Conservation (phyloP, 2,329 filamentous ascomycete species). For the Aureobasidium mangrovei region DNA sequence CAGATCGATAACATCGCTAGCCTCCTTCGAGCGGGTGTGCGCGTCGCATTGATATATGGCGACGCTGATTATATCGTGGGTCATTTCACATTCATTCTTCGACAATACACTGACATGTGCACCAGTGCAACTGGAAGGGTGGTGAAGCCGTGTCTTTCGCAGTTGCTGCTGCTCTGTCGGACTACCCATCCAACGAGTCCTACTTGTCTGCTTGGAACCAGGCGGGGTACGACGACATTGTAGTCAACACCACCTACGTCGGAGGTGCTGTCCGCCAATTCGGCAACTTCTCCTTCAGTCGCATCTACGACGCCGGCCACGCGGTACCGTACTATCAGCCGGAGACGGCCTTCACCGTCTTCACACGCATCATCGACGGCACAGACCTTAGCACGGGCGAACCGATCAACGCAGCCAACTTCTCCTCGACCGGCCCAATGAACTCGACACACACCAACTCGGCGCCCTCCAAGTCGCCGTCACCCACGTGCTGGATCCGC, state of each 20-base stretch:
- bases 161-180: conserved; percentile 35
- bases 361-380: conserved; percentile 44
- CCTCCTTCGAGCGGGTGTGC: conserved; percentile 35
- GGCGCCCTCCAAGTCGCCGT: conserved; percentile 37
- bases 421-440: conserved; percentile 48
- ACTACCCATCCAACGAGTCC: conserved; percentile 16
- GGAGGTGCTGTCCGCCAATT: conserved; percentile 64
- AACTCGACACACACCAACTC: conserved; percentile 50
- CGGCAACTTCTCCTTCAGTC: conserved; percentile 52
- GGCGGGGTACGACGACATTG: conserved; percentile 64
- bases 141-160: conserved; percentile 63
- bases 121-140: conserved; percentile 55
- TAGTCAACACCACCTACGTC: conserved; percentile 54
- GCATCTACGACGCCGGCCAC: conserved; percentile 46
- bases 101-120: background rate
- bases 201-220: conserved; percentile 50
- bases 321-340: conserved; percentile 44
- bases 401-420: conserved; percentile 42
- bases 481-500: conserved; percentile 54
- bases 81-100: background rate
- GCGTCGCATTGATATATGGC: conserved; percentile 63
- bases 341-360: conserved; percentile 47
- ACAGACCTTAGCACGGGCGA: conserved; percentile 42
- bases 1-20: conserved; percentile 33
- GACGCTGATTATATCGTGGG: conserved; percentile 44